Base-by-base conservation (phyloP, 305 asterid genomes). In the Andrographis paniculata region DNA sequence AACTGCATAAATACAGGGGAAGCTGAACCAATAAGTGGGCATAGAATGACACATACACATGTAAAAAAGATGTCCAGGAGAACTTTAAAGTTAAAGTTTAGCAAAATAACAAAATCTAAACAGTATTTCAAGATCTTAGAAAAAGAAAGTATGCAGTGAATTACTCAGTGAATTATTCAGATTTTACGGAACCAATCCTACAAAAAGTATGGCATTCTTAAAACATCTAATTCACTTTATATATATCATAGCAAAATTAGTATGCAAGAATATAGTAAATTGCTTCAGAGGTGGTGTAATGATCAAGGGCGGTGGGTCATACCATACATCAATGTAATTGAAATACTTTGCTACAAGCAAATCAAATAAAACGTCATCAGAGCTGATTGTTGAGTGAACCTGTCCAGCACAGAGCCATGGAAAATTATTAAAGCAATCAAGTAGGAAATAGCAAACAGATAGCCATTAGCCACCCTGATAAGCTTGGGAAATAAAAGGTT, bases 291-390 rank as follows among this genome's bases (percentile, higher is more conserved):
- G 38, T 30, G 58, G 63, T 12, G 4, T 12, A 30, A 12, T 30
- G 54, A 27, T 52, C 38, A 45, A 28, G 35, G 28, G n/a, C 18
- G 35, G 21, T 15, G 9, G 21, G 58, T 57, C 87, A 18, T 73
- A 89, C 97, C 97, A 55, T 44, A 85, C 78, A 73, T 89, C 97
- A 23, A 80, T 56, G 59, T 82, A 82, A 60, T 52, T 68, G 66
- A 85, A 83, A 68, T 89, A 85, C 63, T 85, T 85, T 0, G 81
- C 62, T 6, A 69, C 75, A 18, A 85, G 78, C 56, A 77, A 65
- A 54, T 89, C 75, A 24, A 76, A 63, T 44, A 82, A 49, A 52
- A 67, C 49, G 70, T 89, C 94, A 64, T 62, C 70, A 21, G 46
- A 56, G 16, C 62, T 68, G 53, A 71, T 50, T 22, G 53, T 59